phyloP scores from a whole-genome alignment of 2,329 filamentous ascomycete genomes.

The Chaetomium globosum region DNA sequence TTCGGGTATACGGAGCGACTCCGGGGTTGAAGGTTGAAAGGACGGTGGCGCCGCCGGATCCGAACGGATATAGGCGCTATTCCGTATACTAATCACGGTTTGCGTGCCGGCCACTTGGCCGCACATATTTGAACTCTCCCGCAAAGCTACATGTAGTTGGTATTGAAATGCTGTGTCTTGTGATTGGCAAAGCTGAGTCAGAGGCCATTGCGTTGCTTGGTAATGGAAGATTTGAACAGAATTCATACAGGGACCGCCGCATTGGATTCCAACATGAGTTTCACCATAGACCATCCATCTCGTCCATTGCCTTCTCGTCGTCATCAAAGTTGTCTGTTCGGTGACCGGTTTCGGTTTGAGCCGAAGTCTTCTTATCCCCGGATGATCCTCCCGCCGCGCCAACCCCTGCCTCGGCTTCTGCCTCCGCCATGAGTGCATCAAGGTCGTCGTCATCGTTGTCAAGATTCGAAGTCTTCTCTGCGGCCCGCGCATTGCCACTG shows the following conservation, averaged over 20 bases:
- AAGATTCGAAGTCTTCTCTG: conserved; percentile 16
- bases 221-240: neutral
- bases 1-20: conserved; percentile 17
- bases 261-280: neutral
- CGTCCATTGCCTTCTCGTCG: conserved; percentile 69
- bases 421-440: conserved; percentile 42
- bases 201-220: neutral
- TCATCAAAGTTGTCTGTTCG: conserved; percentile 52
- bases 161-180: neutral
- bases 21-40: neutral
- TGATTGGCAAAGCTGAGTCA: neutral
- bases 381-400: neutral
- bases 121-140: neutral
- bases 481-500: neutral
- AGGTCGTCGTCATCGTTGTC: conserved; percentile 41
- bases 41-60: conserved; percentile 6
- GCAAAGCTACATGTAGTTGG: too few species aligned
- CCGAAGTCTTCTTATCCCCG: neutral
- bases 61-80: neutral
- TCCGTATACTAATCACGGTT: too few species aligned
- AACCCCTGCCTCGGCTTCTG: conserved; percentile 33
- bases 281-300: conserved; percentile 61
- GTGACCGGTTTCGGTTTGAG: neutral
- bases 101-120: too few species aligned
- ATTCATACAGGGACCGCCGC: neutral